Conservation (phyloP, 2,329 filamentous ascomycete genomes). For the Aspergillus ustus region DNA sequence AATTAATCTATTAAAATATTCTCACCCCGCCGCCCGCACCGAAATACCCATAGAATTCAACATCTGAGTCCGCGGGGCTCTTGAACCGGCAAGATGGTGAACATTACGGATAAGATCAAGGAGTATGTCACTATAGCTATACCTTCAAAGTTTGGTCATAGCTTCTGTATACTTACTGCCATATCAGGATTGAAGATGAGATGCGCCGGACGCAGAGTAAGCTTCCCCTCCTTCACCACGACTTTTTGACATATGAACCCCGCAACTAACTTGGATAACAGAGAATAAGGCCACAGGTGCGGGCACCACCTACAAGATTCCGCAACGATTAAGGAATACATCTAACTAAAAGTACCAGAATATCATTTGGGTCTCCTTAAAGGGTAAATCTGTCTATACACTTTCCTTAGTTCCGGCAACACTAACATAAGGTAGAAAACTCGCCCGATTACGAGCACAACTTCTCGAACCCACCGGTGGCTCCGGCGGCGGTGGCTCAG, state of each 20-base stretch:
- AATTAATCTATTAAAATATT: background rate
- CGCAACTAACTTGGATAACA: slow-evolving; percentile 51
- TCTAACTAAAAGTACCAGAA: slow-evolving; percentile 61
- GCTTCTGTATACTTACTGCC: background rate
- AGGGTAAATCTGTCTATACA: slow-evolving; percentile 64
- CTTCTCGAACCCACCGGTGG: slow-evolving; percentile 87
- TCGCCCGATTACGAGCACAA: slow-evolving; percentile 90
- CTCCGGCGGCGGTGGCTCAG: slow-evolving; percentile 76
- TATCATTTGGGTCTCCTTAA: slow-evolving; percentile 98
- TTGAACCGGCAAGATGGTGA: slow-evolving; percentile 73
- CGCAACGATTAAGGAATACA: background rate
- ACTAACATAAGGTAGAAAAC: slow-evolving; percentile 67
- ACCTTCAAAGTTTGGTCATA: background rate
- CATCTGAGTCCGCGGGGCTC: slow-evolving; percentile 31
- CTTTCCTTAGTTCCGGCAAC: background rate
- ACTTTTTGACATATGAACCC: slow-evolving; percentile 25
- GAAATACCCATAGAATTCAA: slow-evolving; percentile 3
- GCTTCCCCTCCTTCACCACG: slow-evolving; percentile 33
- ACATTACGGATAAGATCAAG: slow-evolving; percentile 99
- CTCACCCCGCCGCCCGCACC: background rate
- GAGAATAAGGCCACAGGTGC: slow-evolving; percentile 99
- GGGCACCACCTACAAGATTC: slow-evolving; percentile 36
- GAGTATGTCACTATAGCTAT: slow-evolving; percentile 63
- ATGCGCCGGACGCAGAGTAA: slow-evolving; percentile 98
- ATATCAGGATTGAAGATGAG: slow-evolving; percentile 92